Conservation (phyloP, 1,139 yeast genomes). For the Candida dubliniensis region DNA sequence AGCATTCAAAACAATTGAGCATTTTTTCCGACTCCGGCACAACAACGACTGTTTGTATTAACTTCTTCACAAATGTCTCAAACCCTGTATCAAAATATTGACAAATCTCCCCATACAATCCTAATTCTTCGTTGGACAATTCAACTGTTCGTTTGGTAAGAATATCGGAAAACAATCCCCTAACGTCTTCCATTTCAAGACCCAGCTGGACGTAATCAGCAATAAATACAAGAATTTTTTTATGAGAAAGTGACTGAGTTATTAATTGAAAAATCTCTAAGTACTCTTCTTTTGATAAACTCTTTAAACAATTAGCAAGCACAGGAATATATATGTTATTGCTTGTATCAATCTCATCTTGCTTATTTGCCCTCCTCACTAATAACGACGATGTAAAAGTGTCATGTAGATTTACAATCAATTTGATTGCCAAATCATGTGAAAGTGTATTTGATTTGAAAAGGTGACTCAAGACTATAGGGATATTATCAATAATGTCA, state of each 20-base stretch:
- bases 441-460: constrained; percentile 19
- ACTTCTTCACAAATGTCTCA: constrained; percentile 30
- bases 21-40: constrained; percentile 28
- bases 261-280: constrained; percentile 24
- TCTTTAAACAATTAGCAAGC: constrained; percentile 13
- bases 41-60: constrained; percentile 37
- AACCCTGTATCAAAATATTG: constrained; percentile 21
- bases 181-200: constrained; percentile 14
- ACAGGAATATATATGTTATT: constrained; percentile 15
- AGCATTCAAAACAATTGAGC: constrained; percentile 18
- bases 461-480: constrained; percentile 24
- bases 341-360: constrained; percentile 3
- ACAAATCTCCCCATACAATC: constrained; percentile 28
- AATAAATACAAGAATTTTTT: constrained; percentile 22
- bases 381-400: constrained; percentile 27
- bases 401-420: constrained; percentile 26
- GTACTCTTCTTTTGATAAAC: constrained; percentile 19
- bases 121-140: constrained; percentile 22
- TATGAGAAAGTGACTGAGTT: constrained; percentile 24
- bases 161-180: constrained; percentile 18
- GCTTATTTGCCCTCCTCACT: constrained; percentile 9
- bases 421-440: constrained; percentile 15
- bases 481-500: constrained; percentile 34
- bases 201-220: constrained; percentile 18
- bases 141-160: constrained; percentile 20